Evolutionary conservation across 352 stramenopile species (phyloP), one percentile per base, ranked within the genome.

Genomic region (Globisporangium emineosum): DNA sequence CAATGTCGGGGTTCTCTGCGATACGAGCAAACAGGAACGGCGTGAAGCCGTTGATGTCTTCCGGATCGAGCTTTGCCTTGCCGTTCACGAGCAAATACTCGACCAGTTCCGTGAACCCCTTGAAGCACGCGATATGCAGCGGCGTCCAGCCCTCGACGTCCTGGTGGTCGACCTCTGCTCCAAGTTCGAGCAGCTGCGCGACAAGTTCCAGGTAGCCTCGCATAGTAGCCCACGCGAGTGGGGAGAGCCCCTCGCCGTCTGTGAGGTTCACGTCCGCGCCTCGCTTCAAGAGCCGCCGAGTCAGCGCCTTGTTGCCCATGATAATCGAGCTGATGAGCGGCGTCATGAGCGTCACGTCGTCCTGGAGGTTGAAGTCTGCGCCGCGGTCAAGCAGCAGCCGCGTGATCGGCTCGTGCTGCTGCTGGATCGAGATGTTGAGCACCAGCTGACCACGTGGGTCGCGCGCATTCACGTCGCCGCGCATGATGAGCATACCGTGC

Each of bases 231-330:
- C 80, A 94, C 8, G 80, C 63, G 43, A 94, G 60, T 30, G 86
- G 74, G n/a, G 75, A 86, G 40, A 91, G 74, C 0, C 83, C 82
- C 43, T 93, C 80, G 0, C 66, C 71, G 17, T 93, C 83, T 5
- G 71, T 62, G 12, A 91, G 57, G 13, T 90, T 76, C 10, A 82
- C 71, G 47, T 90, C 69, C 0, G 81, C 83, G 0, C 83, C 81
- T 33, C 70, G 68, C 62, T 85, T 79, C 7, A 93, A 57, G 2
- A 91, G 71, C 6, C 79, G 67, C 35, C 79, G 69, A 37, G 85
- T 85, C 3, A 94, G 56, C 23, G 82, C 77, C 63, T 93, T 93
- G 68, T 93, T 93, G 50, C 81, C 85, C 85, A 93, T 94, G 60
- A 94, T 83, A 64, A 90, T 86, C 1, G 77, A 77, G 47, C 76